These are phyloP conservation scores for Isatis lusitanica DNA, from an alignment of 441 rosid genomes.

Conservation along the genomic window DNA sequence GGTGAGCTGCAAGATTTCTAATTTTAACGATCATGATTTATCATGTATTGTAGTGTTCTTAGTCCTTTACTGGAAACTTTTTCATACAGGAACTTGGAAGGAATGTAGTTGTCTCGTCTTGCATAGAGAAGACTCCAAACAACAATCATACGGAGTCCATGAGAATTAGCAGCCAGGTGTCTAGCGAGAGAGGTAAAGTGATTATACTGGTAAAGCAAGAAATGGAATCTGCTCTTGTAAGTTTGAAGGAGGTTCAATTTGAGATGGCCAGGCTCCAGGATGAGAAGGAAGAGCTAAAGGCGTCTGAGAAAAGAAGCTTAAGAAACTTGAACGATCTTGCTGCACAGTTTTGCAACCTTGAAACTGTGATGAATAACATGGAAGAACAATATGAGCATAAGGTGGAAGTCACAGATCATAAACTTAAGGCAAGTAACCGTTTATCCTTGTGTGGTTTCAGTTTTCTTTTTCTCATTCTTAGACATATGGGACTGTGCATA, in stretches of 20 bases:
- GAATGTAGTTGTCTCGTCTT: slow-evolving; percentile 38
- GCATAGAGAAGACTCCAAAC: slow-evolving; percentile 39
- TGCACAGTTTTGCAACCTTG: slow-evolving; percentile 52
- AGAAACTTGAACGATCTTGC: slow-evolving; percentile 54
- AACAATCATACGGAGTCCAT: slow-evolving; percentile 35
- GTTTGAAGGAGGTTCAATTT: slow-evolving; percentile 72
- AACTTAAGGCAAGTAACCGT: slow-evolving; percentile 44
- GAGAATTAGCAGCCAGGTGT: slow-evolving; percentile 36
- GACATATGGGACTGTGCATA: neutral
- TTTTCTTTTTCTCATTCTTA: neutral
- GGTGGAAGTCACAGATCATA: slow-evolving; percentile 47
- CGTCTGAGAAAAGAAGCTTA: slow-evolving; percentile 56
- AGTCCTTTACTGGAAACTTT: slow-evolving; percentile 35
- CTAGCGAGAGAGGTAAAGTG: slow-evolving; percentile 54
- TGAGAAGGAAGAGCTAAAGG: slow-evolving; percentile 66
- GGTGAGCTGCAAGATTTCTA: slow-evolving; percentile 56
- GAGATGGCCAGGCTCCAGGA: slow-evolving; percentile 64
- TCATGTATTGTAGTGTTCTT: slow-evolving; percentile 21
- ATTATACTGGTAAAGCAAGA: slow-evolving; percentile 73
- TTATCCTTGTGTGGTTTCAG: slow-evolving; percentile 4
- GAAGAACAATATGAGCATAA: slow-evolving; percentile 54
- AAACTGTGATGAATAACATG: slow-evolving; percentile 51
- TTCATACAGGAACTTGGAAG: slow-evolving; percentile 54
- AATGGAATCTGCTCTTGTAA: slow-evolving; percentile 77
- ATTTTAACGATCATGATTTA: slow-evolving; percentile 25